Conservation (phyloP, 2,329 filamentous ascomycete species). For the Monascus ruber region DNA sequence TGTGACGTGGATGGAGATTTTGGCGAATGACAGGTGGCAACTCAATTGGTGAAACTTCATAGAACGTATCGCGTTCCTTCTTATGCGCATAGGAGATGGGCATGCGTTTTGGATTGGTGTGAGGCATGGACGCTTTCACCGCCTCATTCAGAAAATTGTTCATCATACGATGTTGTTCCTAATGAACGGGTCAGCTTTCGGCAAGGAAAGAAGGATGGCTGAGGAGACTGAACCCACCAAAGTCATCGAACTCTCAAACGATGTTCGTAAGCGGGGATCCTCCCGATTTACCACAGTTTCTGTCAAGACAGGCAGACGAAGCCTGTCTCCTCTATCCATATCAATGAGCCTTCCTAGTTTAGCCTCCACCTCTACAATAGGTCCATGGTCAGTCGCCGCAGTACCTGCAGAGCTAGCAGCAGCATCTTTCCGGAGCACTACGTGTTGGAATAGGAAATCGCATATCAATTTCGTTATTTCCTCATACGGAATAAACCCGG, state of each 20-base stretch:
- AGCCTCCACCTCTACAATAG: slow-evolving; percentile 84
- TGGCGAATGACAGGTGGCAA: slow-evolving; percentile 55
- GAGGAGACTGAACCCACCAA: slow-evolving; percentile 50
- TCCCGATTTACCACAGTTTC: slow-evolving; percentile 58
- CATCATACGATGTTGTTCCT: slow-evolving; percentile 70
- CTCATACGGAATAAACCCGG: slow-evolving; percentile 58
- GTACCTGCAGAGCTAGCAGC: slow-evolving; percentile 41
- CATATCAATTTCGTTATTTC: slow-evolving; percentile 65
- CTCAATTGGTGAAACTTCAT: slow-evolving; percentile 53
- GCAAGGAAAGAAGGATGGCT: background rate
- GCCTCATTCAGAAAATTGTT: slow-evolving; percentile 76
- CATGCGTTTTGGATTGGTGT: slow-evolving; percentile 23
- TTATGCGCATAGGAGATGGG: slow-evolving; percentile 67
- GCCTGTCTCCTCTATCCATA: slow-evolving; percentile 57
- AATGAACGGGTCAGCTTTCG: slow-evolving; percentile 1
- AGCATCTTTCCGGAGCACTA: slow-evolving; percentile 56
- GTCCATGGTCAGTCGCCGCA: slow-evolving; percentile 51
- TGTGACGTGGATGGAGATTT: slow-evolving; percentile 48
- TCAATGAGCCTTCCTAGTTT: slow-evolving; percentile 78
- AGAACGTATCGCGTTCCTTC: slow-evolving; percentile 74
- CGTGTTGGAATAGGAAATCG: slow-evolving; percentile 65
- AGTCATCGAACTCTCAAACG: slow-evolving; percentile 83
- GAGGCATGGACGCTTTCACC: slow-evolving; percentile 40
- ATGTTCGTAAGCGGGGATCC: slow-evolving; percentile 40
- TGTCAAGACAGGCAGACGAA: slow-evolving; percentile 55